Evolutionary conservation across 2,329 filamentous ascomycete genomes (phyloP), one percentile per base, ranked within the genome.

Genomic region (Taxawa tesnikishii): DNA sequence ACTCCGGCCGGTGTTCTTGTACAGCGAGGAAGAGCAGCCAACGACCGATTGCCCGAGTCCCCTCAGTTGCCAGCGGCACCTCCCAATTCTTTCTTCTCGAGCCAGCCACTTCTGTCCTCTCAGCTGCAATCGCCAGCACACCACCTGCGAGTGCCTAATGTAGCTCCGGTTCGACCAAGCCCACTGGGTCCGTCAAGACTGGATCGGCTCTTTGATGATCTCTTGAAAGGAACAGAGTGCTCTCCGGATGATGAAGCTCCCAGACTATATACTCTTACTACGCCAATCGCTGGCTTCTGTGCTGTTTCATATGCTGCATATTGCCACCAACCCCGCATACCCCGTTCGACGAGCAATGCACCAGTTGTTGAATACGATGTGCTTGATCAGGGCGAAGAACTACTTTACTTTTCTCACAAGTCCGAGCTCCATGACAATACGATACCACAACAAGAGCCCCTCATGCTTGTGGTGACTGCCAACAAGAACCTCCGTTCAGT

Each of bases 241-340:
- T 29, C 26, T 9, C 13, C n/a, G 8, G 26, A 45, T 10, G 58
- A 62, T 33, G 73, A 75, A 31, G 75, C 81, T 62, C 81, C 82
- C 1, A 68, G 83, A 17, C 61, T 94, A 1, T 87, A 92, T 43
- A 83, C 80, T 15, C 65, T 98, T 29, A 85, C 80, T 3, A 83
- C 93, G 48, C 88, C 88, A 2, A 63, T 94, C 35, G 71, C 83
- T 3, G 87, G 94, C 44, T 68, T 94, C 46, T 88, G 87, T 1
- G 61, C 94, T 26, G 75, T 94, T 12, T 81, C 90, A 11, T 71
- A 72, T 11, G 4, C 63, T 5, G 32, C 43, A 48, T 28, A 40
- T 33, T 29, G 23, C 21, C 19, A 26, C 24, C 21, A 34, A 26
- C 31, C 35, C 32, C 28, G 33, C 14, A 26, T 38, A 31, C 15